Percentiles rank a stretch among this genome's conserved stretches.
Conservation (phyloP, 805 yeast species). For the Teunomyces stri region DNA sequence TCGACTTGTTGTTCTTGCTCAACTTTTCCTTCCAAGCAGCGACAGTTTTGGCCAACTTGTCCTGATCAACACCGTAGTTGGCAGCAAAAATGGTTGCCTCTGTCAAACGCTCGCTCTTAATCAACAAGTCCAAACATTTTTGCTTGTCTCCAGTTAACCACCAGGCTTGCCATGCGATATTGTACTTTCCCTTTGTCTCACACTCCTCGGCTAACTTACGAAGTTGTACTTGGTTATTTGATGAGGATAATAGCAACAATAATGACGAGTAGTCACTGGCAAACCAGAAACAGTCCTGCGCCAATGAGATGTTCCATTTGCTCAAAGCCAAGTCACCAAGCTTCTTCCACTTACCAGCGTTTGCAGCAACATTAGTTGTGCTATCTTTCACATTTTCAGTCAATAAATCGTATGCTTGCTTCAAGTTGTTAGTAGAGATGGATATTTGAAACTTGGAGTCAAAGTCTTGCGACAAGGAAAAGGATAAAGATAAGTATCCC, state of each 20-base stretch:
- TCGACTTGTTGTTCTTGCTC: constrained; percentile 46
- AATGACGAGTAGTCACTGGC: constrained; percentile 83
- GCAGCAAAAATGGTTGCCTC: constrained; percentile 83
- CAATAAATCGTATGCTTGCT: constrained; percentile 60
- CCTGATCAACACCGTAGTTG: constrained; percentile 54
- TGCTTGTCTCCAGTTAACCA: constrained; percentile 80
- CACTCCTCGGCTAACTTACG: constrained; percentile 64
- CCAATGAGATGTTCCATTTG: constrained; percentile 77
- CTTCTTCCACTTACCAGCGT: constrained; percentile 72
- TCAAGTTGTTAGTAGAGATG: constrained; percentile 66
- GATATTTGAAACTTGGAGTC: constrained; percentile 94
- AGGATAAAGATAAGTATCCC: constrained; percentile 81
- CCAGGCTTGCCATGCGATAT: constrained; percentile 86
- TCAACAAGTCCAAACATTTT: constrained; percentile 62
- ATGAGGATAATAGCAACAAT: constrained; percentile 76
- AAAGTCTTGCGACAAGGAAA: constrained; percentile 75
- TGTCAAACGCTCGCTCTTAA: constrained; percentile 64
- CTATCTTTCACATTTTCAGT: constrained; percentile 37
- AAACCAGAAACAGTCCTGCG: constrained; percentile 72
- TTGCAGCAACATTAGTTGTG: constrained; percentile 43
- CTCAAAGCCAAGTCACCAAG: constrained; percentile 84
- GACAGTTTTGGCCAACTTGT: constrained; percentile 47
- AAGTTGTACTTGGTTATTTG: constrained; percentile 66
- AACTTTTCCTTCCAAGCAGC: constrained; percentile 68
- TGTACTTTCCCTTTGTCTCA: constrained; percentile 72